Base-by-base conservation (phyloP, 768 basidiomycete genomes). In the Boletus fagicola region DNA sequence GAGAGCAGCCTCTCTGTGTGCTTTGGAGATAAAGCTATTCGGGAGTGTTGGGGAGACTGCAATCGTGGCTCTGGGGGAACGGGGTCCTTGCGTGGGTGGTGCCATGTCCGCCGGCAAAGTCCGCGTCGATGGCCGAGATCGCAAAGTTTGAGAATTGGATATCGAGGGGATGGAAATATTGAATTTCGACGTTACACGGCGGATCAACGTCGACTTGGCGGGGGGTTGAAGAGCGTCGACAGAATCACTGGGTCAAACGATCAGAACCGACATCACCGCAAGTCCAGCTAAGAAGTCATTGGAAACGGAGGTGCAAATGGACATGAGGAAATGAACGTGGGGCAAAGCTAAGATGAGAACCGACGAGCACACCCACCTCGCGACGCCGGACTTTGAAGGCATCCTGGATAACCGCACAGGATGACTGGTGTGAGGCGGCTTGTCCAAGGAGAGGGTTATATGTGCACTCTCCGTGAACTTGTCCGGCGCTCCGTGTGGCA, bases 1-100 rank as follows among this genome's bases (percentile, higher is more conserved):
- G 22, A 87, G 76, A 2, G 85, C 85, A 4, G 82, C 84, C 46
- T 84, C 80, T 22, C 70, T 53, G 22, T 62, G 58, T 7, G 57
- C 56, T 40, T 50, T 66, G 1, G 72, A 72, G 46, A 54, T n/a
- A 18, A 68, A 58, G 26, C 56, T 50, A 38, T 66, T 68, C 0
- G 72, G 70, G 35, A 64, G 63, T 0, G 64, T 49, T 3, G 66
- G 59, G 1, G 69, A 48, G 18, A 28, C 35, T 8, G 58, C 15
- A 31, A 43, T 15, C 0, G 49, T 11, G 16, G 45, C 7, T 20
- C 26, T 59, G 24, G 52, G 53, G 31, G 56, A 31, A 51, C 59
- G 60, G 42, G 59, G 39, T 36, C 44, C 46, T 18, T 54, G 54
- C 0, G 20, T 2, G 31, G 48, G 28, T 4, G 36, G 54, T 13